Percentiles rank a stretch among this genome's conserved stretches.
Conservation (phyloP, 352 stramenopile genomes). For the Globisporangium orthogonon region DNA sequence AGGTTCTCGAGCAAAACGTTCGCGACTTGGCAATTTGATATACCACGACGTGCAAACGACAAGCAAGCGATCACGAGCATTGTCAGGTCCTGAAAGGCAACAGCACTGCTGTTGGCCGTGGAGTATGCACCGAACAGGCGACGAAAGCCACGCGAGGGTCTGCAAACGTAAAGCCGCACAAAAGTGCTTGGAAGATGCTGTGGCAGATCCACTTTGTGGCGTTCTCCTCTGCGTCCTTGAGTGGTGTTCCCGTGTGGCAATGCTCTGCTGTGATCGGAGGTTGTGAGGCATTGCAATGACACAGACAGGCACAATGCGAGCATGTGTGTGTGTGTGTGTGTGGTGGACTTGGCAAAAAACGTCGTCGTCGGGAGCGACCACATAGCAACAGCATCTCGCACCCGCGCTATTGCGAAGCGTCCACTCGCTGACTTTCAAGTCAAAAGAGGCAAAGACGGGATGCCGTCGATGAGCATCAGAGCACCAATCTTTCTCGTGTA, state of each 20-base stretch:
- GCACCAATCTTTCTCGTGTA: not conserved
- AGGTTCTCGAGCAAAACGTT: too few relatives aligned
- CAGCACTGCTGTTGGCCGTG: too few relatives aligned
- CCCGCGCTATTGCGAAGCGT: constrained; percentile 10
- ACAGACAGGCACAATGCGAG: constrained; percentile 7
- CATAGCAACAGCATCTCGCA: not conserved
- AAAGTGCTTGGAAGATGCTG: too few relatives aligned
- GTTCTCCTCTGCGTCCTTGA: constrained; percentile 3
- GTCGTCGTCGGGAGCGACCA: not conserved
- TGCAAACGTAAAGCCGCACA: too few relatives aligned
- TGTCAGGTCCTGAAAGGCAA: too few relatives aligned
- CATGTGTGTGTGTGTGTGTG: not conserved
- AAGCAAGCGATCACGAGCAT: too few relatives aligned
- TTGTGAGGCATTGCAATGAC: constrained; percentile 4
- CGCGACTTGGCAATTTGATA: too few relatives aligned
- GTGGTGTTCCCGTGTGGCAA: not conserved
- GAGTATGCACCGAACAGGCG: too few relatives aligned
- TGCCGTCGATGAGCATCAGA: not conserved
- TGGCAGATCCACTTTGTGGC: too few relatives aligned
- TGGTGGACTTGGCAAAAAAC: not conserved
- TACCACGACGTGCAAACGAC: too few relatives aligned
- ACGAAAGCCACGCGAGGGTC: too few relatives aligned
- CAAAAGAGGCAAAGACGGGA: too few relatives aligned
- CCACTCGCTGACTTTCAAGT: not conserved
- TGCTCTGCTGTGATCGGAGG: not conserved